Evolutionary conservation across 2,329 filamentous ascomycete genomes (phyloP).

Genomic region (Tolypocladium nubicola): DNA sequence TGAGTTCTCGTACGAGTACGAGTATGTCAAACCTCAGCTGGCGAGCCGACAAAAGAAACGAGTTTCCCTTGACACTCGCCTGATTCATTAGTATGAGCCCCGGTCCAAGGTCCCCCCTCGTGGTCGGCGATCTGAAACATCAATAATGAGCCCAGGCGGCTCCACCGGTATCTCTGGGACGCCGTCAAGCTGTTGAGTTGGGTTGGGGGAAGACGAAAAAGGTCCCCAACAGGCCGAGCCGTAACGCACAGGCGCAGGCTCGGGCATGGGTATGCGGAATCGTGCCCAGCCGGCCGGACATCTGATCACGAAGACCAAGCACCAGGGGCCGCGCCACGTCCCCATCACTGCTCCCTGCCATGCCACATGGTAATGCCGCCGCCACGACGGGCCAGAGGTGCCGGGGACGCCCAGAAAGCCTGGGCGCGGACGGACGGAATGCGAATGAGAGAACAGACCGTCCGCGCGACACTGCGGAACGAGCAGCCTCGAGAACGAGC

Average conservation of each 20-base stretch:
- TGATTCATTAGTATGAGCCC: not conserved
- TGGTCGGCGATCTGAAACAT: constrained; percentile 1
- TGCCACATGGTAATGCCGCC: constrained; percentile 1
- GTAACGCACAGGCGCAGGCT: not conserved
- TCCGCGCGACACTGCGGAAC: not conserved
- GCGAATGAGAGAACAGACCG: not conserved
- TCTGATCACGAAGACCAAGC: not conserved
- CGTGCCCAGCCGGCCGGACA: not conserved
- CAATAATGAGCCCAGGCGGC: not conserved
- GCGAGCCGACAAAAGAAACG: not conserved
- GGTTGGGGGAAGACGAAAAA: not conserved
- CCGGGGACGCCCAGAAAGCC: not conserved
- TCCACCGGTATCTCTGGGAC: not conserved
- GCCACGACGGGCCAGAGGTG: not conserved
- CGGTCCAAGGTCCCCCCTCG: not conserved
- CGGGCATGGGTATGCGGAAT: not conserved
- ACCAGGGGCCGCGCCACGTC: not conserved
- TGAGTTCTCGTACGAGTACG: too few species aligned
- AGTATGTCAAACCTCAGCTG: not conserved
- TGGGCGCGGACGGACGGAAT: not conserved
- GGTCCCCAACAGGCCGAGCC: not conserved
- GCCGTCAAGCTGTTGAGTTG: not conserved
- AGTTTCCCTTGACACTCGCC: not conserved
- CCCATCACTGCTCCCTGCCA: not conserved
- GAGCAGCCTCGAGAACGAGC: too few species aligned